Evolutionary conservation across 768 basidiomycete species (phyloP), one percentile per base, ranked within the genome.

Genomic region (Hypsizygus marmoreus): DNA sequence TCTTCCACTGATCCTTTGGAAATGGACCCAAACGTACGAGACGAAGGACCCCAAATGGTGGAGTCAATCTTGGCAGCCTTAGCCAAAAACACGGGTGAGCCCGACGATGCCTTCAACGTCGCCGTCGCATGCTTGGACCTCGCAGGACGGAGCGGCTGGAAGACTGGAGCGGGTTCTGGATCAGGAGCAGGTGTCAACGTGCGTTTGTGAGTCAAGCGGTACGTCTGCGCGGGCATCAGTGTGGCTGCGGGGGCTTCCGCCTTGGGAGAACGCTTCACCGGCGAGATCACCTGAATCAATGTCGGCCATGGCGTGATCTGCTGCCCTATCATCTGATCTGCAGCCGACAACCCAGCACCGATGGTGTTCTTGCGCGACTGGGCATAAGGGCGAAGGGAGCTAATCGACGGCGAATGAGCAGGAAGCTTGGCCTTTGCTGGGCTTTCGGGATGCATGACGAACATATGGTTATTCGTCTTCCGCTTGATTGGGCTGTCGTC

Each of bases 271-370:
- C 61, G 67, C 58, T 54, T 72, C 45, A 59, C 48, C 17, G 53
- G 65, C 12, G 49, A 68, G 2, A 69, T 34, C 1, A 54, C 53
- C 36, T 66, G 58, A 14, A 66, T 35, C 6, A 83, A 62, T 6
- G 70, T 69, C 0, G 77, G 67, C 84, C 83, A 87, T 0, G 85
- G 84, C 1, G 77, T 74, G 38, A 88, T 88, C 45, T 76, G 81
- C 58, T 78, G 75, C 0, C 78, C 80, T 6, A 82, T 64, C 30
- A 63, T 13, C 12, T 42, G 22, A n/a, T 46, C 40, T 8, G 36
- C 20, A 1, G 30, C 25, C 3, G 39, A 23, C 11, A 10, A 12
- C 6, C 13, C 8, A 4, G n/a, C 16, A 1, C 41, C 34, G 6
- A 30, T 37, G n/a, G 46, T 40, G 38, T 57, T 57, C 33, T 50